Evolutionary conservation across 108 stramenopile genomes (phyloP).

Genomic region (Pseudonitzschia pungens): DNA sequence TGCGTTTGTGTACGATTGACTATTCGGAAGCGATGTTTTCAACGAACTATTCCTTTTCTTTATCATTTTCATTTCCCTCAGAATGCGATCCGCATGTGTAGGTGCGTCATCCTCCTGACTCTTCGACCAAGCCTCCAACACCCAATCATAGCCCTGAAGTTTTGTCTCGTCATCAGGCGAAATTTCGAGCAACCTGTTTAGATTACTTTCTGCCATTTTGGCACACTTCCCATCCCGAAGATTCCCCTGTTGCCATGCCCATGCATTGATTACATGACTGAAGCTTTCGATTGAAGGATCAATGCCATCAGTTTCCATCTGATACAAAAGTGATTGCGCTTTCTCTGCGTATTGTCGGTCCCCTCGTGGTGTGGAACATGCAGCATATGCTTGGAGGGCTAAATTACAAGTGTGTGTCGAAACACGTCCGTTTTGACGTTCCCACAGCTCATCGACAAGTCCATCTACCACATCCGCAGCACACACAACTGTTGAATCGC

Average conservation of each 20-base stretch:
- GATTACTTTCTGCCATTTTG: constrained; percentile 26
- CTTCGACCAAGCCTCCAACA: constrained; percentile 53
- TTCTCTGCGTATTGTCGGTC: constrained; percentile 42
- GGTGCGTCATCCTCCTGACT: constrained; percentile 20
- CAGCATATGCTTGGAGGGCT: constrained; percentile 44
- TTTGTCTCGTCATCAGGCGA: constrained; percentile 25
- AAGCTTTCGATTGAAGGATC: constrained; percentile 26
- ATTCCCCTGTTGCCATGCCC: constrained; percentile 57
- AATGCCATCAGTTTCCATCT: constrained; percentile 25
- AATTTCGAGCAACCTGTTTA: constrained; percentile 25
- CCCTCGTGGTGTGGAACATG: constrained; percentile 53
- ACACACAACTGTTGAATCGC: constrained; percentile 30
- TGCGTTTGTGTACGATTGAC: constrained; percentile 41
- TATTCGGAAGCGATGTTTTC: constrained; percentile 20
- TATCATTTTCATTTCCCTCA: constrained; percentile 30
- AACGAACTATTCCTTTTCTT: constrained; percentile 14
- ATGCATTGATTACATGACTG: constrained; percentile 38
- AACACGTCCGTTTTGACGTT: constrained; percentile 16
- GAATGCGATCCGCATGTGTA: constrained; percentile 29
- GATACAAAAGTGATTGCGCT: constrained; percentile 38
- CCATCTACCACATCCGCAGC: constrained; percentile 47
- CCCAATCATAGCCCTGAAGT: constrained; percentile 33
- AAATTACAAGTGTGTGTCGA: constrained; percentile 41
- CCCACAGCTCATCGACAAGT: constrained; percentile 34
- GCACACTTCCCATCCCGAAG: constrained; percentile 33